A percentile compares a stretch with the other conserved stretches of the same genome.
phyloP scores from a whole-genome alignment of 495 filamentous ascomycete species.

The Bombardia bombarda region DNA sequence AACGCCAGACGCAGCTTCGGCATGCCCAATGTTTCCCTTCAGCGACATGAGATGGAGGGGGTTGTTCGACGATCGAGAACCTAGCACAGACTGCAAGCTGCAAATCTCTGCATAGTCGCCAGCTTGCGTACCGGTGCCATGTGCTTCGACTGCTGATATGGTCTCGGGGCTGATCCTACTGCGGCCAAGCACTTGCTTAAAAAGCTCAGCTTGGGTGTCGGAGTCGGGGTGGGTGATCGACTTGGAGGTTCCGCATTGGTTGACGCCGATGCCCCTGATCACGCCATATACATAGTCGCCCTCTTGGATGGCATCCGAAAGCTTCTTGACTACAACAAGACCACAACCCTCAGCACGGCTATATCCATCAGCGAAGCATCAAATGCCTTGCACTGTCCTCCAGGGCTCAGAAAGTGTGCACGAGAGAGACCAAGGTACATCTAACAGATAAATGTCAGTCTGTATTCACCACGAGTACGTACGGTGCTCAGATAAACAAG shows the following conservation, averaged over 20 bases:
- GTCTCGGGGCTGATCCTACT: conserved; percentile 50
- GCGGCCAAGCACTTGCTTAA: conserved; percentile 47
- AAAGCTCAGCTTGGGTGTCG: conserved; percentile 51
- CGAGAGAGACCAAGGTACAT: conserved; percentile 37
- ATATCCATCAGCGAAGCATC: conserved; percentile 42
- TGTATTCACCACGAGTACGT: not conserved
- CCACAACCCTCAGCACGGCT: conserved; percentile 27
- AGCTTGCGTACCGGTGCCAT: conserved; percentile 63
- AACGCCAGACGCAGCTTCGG: conserved; percentile 66
- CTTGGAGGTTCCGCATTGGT: conserved; percentile 50
- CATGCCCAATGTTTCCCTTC: conserved; percentile 73
- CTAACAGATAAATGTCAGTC: not conserved
- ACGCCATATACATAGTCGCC: conserved; percentile 44
- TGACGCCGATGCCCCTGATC: conserved; percentile 39
- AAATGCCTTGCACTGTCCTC: conserved; percentile 17
- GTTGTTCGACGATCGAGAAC: conserved; percentile 33
- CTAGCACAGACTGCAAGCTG: conserved; percentile 60
- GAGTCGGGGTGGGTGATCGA: conserved; percentile 59
- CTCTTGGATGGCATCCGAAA: conserved; percentile 39
- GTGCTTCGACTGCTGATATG: conserved; percentile 62
- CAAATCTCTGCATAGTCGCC: conserved; percentile 41
- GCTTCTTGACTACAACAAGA: conserved; percentile 38
- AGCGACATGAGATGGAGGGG: conserved; percentile 56
- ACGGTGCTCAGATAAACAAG: conserved; percentile 5
- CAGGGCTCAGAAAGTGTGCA: conserved; percentile 29